These are phyloP conservation scores for Lipomyces kockii DNA, from an alignment of 805 yeast species.

Conservation along the genomic window DNA sequence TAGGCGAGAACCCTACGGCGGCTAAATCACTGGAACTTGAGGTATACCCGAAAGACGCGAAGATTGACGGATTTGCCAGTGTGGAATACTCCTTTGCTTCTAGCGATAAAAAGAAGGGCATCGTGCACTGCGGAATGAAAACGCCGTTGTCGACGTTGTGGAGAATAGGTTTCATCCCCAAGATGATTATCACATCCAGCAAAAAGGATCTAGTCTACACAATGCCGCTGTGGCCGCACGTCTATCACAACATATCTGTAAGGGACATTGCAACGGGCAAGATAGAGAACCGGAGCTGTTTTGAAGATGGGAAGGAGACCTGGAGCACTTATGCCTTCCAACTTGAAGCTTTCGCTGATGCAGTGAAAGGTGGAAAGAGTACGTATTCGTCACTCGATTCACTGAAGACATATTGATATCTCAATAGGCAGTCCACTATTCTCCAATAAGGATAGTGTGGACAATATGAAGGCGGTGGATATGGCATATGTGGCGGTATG, in stretches of 20 bases:
- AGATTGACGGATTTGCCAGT: slow-evolving; percentile 20
- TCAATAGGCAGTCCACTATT: slow-evolving; percentile 5
- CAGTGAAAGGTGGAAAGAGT: slow-evolving; percentile 18
- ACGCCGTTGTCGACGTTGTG: slow-evolving; percentile 16
- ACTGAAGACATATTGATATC: not conserved
- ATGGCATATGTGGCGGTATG: slow-evolving; percentile 35
- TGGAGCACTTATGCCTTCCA: slow-evolving; percentile 35
- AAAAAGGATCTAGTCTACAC: slow-evolving; percentile 23
- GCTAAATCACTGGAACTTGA: slow-evolving; percentile 13
- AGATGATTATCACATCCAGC: slow-evolving; percentile 21
- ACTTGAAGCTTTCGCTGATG: slow-evolving; percentile 28
- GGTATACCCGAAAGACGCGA: slow-evolving; percentile 12
- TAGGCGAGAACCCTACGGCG: slow-evolving; percentile 24
- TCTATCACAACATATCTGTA: slow-evolving; percentile 25
- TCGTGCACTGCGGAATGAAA: slow-evolving; percentile 17
- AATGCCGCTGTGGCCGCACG: slow-evolving; percentile 22
- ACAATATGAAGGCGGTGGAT: slow-evolving; percentile 29
- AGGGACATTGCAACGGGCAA: slow-evolving; percentile 26
- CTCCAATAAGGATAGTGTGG: slow-evolving; percentile 23
- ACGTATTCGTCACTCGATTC: not conserved
- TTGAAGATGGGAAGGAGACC: slow-evolving; percentile 21
- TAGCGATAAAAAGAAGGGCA: slow-evolving; percentile 12
- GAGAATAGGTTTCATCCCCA: slow-evolving; percentile 24
- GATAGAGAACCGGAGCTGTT: slow-evolving; percentile 2
- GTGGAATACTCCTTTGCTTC: slow-evolving; percentile 24